Conservation (phyloP, 805 yeast genomes). For the Metschnikowia shivogae region DNA sequence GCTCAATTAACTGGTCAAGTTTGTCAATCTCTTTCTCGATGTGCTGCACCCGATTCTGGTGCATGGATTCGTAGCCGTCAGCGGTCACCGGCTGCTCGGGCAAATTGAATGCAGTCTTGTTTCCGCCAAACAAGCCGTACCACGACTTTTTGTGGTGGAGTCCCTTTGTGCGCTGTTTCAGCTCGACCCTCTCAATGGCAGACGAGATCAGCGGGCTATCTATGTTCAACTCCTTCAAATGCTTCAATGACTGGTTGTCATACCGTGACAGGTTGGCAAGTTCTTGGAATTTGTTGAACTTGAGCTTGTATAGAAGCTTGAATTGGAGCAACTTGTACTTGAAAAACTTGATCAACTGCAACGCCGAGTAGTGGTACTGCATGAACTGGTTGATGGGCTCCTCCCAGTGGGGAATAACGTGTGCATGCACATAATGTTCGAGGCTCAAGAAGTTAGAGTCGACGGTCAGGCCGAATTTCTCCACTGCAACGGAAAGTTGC, state of each 20-base stretch:
- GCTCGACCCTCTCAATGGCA: constrained; percentile 32
- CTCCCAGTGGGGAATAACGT: constrained; percentile 41
- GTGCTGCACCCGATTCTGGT: constrained; percentile 28
- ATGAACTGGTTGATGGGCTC: constrained; percentile 49
- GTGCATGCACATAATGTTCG: constrained; percentile 40
- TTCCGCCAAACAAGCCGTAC: constrained; percentile 44
- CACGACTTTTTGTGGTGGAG: constrained; percentile 31
- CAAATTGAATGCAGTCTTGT: constrained; percentile 17
- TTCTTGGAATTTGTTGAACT: constrained; percentile 37
- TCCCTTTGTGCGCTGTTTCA: constrained; percentile 18
- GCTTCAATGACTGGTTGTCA: constrained; percentile 18
- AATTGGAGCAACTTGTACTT: constrained; percentile 51
- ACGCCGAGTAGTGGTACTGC: constrained; percentile 40
- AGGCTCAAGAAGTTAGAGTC: constrained; percentile 48
- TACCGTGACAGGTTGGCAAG: constrained; percentile 25
- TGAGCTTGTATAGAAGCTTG: constrained; percentile 36
- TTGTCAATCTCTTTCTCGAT: constrained; percentile 41
- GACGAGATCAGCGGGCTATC: constrained; percentile 37
- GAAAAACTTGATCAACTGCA: constrained; percentile 46
- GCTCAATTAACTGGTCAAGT: constrained; percentile 45
- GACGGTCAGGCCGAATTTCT: constrained; percentile 50
- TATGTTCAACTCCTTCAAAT: constrained; percentile 29
- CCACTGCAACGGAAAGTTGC: constrained; percentile 34
- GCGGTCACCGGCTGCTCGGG: constrained; percentile 8
- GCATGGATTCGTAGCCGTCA: constrained; percentile 14